Evolutionary conservation across 225 moss, liverwort and hornwort species (phyloP).

Genomic region (Antitrichia curtipendula): DNA sequence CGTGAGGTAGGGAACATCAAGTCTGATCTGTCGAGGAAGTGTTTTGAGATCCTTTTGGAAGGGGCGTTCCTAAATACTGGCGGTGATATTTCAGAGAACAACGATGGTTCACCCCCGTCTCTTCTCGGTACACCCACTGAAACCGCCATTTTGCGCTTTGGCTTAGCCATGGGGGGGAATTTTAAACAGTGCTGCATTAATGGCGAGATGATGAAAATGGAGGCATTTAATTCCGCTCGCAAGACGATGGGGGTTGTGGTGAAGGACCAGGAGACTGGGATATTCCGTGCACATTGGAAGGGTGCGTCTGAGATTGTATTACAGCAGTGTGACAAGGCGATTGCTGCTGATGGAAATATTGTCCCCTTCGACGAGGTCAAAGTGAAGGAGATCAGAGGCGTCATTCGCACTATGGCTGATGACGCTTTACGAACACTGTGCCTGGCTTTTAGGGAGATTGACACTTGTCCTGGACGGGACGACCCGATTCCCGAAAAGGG

Average conservation of each 20-base stretch:
- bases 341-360: slow-evolving; percentile 44
- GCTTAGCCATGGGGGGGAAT: slow-evolving; percentile 43
- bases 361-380: slow-evolving; percentile 38
- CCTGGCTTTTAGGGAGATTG: slow-evolving; percentile 49
- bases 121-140: slow-evolving; percentile 83
- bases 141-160: slow-evolving; percentile 67
- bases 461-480: slow-evolving; percentile 18
- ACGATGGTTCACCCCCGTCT: slow-evolving; percentile 19
- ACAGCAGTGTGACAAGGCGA: slow-evolving; percentile 40
- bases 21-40: slow-evolving; percentile 10
- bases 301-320: slow-evolving; percentile 84
- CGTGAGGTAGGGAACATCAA: slow-evolving; percentile 26
- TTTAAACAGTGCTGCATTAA: slow-evolving; percentile 23
- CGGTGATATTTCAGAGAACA: slow-evolving; percentile 54
- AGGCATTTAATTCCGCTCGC: slow-evolving; percentile 65
- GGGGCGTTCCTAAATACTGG: slow-evolving; percentile 47
- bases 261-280: slow-evolving; percentile 13
- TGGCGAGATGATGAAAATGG: slow-evolving; percentile 53
- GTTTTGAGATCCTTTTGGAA: slow-evolving; percentile 31
- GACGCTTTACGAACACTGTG: slow-evolving; percentile 73
- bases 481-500: slow-evolving; percentile 44
- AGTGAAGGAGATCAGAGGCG: slow-evolving; percentile 12
- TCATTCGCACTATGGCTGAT: slow-evolving; percentile 52
- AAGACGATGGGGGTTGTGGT: slow-evolving; percentile 79
- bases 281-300: slow-evolving; percentile 71